Percentiles rank a stretch among this genome's conserved stretches.
phyloP scores from a whole-genome alignment of 441 rosid genomes.

The Sinapis alba region DNA sequence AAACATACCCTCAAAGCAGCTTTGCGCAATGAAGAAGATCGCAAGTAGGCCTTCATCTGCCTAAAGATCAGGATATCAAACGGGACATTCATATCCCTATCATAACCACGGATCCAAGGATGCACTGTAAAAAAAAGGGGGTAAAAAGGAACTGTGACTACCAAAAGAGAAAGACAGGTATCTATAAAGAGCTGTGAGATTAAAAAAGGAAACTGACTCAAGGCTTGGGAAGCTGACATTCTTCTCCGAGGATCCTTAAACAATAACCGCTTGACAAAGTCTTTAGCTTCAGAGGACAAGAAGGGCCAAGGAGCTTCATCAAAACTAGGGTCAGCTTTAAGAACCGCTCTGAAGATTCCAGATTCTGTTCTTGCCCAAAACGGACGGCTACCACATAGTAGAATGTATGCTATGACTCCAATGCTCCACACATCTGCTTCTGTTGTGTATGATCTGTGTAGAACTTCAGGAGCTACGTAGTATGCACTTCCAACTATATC shows the following conservation, averaged over 20 bases:
- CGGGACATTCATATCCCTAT: constrained; percentile 53
- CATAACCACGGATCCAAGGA: constrained; percentile 76
- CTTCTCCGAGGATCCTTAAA: constrained; percentile 87
- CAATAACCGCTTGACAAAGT: constrained; percentile 77
- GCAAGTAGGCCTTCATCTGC: constrained; percentile 75
- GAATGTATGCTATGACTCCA: constrained; percentile 90
- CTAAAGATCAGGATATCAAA: constrained; percentile 72
- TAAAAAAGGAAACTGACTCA: constrained; percentile 54
- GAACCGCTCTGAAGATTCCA: constrained; percentile 85
- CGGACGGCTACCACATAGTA: constrained; percentile 89
- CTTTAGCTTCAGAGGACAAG: constrained; percentile 77
- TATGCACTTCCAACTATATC: constrained; percentile 98
- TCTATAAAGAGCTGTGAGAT: constrained; percentile 8
- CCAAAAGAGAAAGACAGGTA: constrained; percentile 4
- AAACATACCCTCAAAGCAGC: constrained; percentile 85
- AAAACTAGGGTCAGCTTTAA: constrained; percentile 85
- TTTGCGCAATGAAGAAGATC: constrained; percentile 80
- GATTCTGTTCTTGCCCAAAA: constrained; percentile 97
- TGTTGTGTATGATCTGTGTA: constrained; percentile 80
- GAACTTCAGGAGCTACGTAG: constrained; percentile 97
- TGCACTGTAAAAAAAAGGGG: constrained; percentile 68
- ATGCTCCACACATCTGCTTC: constrained; percentile 99
- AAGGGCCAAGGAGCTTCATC: constrained; percentile 88
- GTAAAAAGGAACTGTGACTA: constrained; percentile 14
- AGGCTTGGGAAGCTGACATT: constrained; percentile 93